Conservation (phyloP, 1,139 yeast genomes). For the Tardiomyces depauwii region DNA sequence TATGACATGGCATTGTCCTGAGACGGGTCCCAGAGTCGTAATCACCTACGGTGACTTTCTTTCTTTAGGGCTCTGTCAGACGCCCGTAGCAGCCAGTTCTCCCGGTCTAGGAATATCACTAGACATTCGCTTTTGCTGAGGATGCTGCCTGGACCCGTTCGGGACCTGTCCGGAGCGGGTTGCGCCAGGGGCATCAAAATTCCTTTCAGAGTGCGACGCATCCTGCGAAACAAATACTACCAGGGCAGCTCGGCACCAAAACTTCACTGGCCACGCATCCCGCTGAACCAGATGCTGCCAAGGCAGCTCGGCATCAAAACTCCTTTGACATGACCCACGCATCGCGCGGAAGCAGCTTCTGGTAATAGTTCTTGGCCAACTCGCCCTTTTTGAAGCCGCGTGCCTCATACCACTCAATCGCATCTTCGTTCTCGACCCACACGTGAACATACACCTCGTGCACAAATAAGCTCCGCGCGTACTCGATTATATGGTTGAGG, state of each 20-base stretch:
- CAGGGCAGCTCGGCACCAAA: not conserved
- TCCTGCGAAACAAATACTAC: no score
- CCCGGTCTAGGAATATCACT: no score
- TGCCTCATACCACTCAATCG: conserved; percentile 44
- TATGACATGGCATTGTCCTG: no score
- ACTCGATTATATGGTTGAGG: conserved; percentile 41
- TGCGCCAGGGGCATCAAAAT: no score
- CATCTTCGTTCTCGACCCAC: conserved; percentile 35
- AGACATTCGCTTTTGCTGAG: no score
- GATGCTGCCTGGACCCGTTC: no score
- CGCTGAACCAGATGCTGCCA: conserved; percentile 5
- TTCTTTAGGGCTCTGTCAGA: no score
- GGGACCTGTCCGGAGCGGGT: no score
- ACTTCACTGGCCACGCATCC: conserved; percentile 16
- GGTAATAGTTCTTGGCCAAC: conserved; percentile 39
- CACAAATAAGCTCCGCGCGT: conserved; percentile 40
- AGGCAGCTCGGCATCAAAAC: not conserved
- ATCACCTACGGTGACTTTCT: no score
- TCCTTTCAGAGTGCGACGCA: no score
- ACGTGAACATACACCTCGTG: conserved; percentile 54
- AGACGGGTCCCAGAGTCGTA: no score
- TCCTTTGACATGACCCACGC: conserved; percentile 16
- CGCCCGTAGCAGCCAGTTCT: no score
- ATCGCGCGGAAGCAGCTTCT: conserved; percentile 24
- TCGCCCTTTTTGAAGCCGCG: conserved; percentile 40